Evolutionary conservation across 805 yeast genomes (phyloP), one percentile per base, ranked within the genome.

Genomic region (Saturnispora hagleri): DNA sequence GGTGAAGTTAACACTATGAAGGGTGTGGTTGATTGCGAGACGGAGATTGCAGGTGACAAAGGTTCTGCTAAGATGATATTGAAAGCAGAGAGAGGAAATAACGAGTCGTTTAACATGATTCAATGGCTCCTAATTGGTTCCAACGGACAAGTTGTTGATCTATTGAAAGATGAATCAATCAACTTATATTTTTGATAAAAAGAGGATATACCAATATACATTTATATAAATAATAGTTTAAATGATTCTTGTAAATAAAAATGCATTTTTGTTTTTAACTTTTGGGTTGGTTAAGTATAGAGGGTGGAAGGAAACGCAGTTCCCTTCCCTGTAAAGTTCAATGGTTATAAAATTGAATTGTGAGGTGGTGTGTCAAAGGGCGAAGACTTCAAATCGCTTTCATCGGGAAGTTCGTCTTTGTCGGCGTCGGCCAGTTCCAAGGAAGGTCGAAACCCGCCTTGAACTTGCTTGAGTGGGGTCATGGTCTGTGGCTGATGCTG

Each of bases 1-100:
- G 99, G 99, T 12, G 79, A 81, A 44, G 71, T 93, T 57, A 89
- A 90, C 59, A 88, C 93, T 28, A 89, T 88, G 55, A 75, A 80
- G 55, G 97, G 97, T 26, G 72, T 77, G 18, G 85, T 93, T 41
- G 85, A 91, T 64, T 79, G 93, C 56, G 66, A 67, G 28, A 89
- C 89, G 60, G 69, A 74, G 35, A 86, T 89, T 36, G 74, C 75
- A 58, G 99, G 98, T 10, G 76, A 76, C 50, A 74, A 75, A 57
- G 74, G 72, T 17, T 62, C 67, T 5, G 78, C 77, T 2, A 82
- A 79, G 17, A 72, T 76, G 56, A 77, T 80, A 42, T 76, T 93
- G 64, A 76, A 78, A 53, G 96, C 96, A n/a, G 76, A 76, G 52
- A 78, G 52, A 45, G 51, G 40, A 3, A 27, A 91, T 65, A 79